Evolutionary conservation across 148 eudicot species (phyloP).

Genomic region (Amaranthus cruentus): DNA sequence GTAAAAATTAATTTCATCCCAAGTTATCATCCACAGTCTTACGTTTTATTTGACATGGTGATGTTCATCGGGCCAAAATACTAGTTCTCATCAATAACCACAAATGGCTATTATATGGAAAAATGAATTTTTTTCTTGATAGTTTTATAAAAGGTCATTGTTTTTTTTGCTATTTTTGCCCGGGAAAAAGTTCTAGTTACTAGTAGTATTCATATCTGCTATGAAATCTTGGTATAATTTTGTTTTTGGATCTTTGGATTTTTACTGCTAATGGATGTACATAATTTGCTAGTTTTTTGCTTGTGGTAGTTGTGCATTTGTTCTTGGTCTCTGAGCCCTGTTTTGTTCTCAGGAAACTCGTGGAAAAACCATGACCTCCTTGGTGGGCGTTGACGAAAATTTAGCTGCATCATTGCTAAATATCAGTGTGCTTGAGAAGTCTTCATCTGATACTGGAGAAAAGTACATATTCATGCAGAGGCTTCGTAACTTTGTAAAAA

Average conservation of each 20-base stretch:
- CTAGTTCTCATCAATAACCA: too few relatives aligned
- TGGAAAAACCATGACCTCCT: slow-evolving; percentile 52
- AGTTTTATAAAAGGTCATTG: too few relatives aligned
- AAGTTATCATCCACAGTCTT: too few relatives aligned
- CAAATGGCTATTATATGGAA: too few relatives aligned
- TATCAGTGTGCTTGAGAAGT: slow-evolving; percentile 56
- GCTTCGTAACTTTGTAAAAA: slow-evolving; percentile 94
- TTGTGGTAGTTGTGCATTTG: not conserved
- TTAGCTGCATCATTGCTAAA: slow-evolving; percentile 58
- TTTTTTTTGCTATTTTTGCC: not conserved
- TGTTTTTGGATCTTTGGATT: slow-evolving; percentile 1
- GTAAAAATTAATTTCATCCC: too few relatives aligned
- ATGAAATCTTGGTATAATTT: not conserved
- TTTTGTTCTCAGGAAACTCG: slow-evolving; percentile 63
- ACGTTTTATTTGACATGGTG: too few relatives aligned
- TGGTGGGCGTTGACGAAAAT: slow-evolving; percentile 67
- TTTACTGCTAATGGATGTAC: not conserved
- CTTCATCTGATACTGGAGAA: slow-evolving; percentile 78
- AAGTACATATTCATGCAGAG: slow-evolving; percentile 97
- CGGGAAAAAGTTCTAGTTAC: too few relatives aligned
- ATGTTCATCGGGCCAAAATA: too few relatives aligned
- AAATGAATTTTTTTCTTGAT: too few relatives aligned
- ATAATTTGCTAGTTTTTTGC: slow-evolving; percentile 9
- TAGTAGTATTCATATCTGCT: not conserved
- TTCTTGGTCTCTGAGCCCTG: slow-evolving; percentile 1